Evolutionary conservation across 2,329 filamentous ascomycete genomes (phyloP).

Genomic region (Arthroderma sp.): DNA sequence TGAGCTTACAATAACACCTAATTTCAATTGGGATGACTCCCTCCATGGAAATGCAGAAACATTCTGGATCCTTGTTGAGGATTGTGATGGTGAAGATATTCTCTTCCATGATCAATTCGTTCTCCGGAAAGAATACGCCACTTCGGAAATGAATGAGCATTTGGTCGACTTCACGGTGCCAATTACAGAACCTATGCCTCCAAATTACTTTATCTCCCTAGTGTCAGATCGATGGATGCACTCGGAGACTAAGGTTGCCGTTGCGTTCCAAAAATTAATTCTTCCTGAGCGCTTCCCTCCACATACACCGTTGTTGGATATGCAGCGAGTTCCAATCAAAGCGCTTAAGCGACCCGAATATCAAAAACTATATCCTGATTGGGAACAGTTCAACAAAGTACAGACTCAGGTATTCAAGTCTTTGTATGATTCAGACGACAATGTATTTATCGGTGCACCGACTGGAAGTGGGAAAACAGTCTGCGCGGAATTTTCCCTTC

Average conservation of each 20-base stretch:
- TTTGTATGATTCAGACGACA: conserved; percentile 79
- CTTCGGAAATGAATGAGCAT: conserved; percentile 79
- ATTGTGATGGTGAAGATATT: conserved; percentile 93
- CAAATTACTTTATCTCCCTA: conserved; percentile 95
- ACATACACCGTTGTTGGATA: conserved; percentile 79
- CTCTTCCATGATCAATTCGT: conserved; percentile 91
- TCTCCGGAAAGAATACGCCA: conserved; percentile 76
- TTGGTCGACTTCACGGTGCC: conserved; percentile 92
- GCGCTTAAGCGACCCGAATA: conserved; percentile 80
- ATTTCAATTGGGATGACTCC: conserved; percentile 88
- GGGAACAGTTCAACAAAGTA: conserved; percentile 88
- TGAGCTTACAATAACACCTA: conserved; percentile 81
- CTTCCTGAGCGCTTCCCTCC: conserved; percentile 91
- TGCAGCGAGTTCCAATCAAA: conserved; percentile 80
- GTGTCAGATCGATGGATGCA: conserved; percentile 98
- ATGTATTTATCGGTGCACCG: conserved; percentile 83
- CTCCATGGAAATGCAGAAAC: conserved; percentile 79
- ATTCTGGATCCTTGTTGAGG: conserved; percentile 96
- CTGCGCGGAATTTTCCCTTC: conserved; percentile 84
- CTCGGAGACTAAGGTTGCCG: conserved; percentile 80
- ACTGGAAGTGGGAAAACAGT: conserved; percentile 94
- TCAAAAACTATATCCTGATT: conserved; percentile 65
- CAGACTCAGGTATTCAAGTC: conserved; percentile 97
- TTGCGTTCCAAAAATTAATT: conserved; percentile 90
- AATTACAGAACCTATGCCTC: conserved; percentile 94